These are phyloP conservation scores for Xylaria bambusicola DNA, from an alignment of 495 filamentous ascomycete species.

Conservation along the genomic window DNA sequence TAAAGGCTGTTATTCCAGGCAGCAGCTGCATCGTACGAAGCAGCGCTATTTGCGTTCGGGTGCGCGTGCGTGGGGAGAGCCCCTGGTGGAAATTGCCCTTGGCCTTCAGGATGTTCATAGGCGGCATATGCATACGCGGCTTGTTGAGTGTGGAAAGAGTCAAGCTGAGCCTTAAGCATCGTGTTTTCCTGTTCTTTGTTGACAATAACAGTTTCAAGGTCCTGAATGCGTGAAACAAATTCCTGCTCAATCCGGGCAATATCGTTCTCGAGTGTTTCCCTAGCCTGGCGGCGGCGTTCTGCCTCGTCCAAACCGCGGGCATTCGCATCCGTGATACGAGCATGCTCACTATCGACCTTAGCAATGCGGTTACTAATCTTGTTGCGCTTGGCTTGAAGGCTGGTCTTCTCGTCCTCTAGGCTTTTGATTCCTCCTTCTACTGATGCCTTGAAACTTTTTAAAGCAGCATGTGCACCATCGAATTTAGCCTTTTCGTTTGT, in stretches of 20 bases:
- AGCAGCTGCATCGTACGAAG: constrained; percentile 29
- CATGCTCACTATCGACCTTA: constrained; percentile 76
- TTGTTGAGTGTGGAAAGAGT: constrained; percentile 41
- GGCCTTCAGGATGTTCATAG: constrained; percentile 24
- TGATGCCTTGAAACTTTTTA: constrained; percentile 62
- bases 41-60: constrained; percentile 15
- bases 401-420: constrained; percentile 65
- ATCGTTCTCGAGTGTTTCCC: constrained; percentile 65
- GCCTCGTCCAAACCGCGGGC: constrained; percentile 72
- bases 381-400: constrained; percentile 73
- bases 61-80: constrained; percentile 20
- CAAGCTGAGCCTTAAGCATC: constrained; percentile 41
- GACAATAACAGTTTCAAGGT: constrained; percentile 38
- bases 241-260: constrained; percentile 58
- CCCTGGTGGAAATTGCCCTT: constrained; percentile 22
- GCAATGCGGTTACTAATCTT: constrained; percentile 73
- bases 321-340: constrained; percentile 75
- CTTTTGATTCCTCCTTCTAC: constrained; percentile 64
- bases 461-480: constrained; percentile 58
- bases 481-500: constrained; percentile 64
- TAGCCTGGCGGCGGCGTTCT: constrained; percentile 69
- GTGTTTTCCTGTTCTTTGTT: constrained; percentile 44
- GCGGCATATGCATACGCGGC: constrained; percentile 33
- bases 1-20: constrained; percentile 35
- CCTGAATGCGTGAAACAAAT: constrained; percentile 39